A percentile compares a stretch with the other conserved stretches of the same genome.
Evolutionary conservation across 2,329 filamentous ascomycete genomes (phyloP).

Genomic region (Ceratocystiopsis brevicomis): DNA sequence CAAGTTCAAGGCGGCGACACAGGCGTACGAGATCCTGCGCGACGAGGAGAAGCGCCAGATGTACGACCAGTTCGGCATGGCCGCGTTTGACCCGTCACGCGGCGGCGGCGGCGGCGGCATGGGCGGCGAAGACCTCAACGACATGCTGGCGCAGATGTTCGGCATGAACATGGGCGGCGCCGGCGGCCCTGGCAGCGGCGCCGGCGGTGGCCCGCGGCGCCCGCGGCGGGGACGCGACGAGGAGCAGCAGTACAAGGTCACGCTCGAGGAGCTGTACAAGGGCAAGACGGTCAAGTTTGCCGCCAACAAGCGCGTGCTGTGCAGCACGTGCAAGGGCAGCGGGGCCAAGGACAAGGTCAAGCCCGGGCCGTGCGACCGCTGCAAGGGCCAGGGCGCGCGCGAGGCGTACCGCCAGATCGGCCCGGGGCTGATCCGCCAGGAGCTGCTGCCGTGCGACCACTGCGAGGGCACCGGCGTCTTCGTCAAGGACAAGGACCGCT

Average conservation of each 20-base stretch:
- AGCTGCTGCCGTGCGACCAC: slow-evolving; percentile 59
- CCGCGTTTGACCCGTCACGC: slow-evolving; percentile 67
- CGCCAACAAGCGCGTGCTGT: slow-evolving; percentile 85
- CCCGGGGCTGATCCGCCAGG: slow-evolving; percentile 67
- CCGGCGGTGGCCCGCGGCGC: slow-evolving; percentile 26
- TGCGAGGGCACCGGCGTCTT: slow-evolving; percentile 74
- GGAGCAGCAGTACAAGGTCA: slow-evolving; percentile 79
- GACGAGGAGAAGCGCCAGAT: slow-evolving; percentile 85
- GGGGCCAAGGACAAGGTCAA: slow-evolving; percentile 89
- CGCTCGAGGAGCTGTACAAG: slow-evolving; percentile 89
- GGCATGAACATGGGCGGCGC: slow-evolving; percentile 45
- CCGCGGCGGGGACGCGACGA: slow-evolving; percentile 63
- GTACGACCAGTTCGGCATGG: slow-evolving; percentile 92
- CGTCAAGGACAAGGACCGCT: slow-evolving; percentile 91
- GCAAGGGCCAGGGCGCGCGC: slow-evolving; percentile 60
- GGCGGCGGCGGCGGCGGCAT: slow-evolving; percentile 26
- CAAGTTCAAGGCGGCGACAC: slow-evolving; percentile 81
- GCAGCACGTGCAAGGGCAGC: slow-evolving; percentile 66
- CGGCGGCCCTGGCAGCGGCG: slow-evolving; percentile 10
- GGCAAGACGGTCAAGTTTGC: slow-evolving; percentile 96
- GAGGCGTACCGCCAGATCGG: slow-evolving; percentile 68
- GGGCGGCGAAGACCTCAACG: slow-evolving; percentile 67
- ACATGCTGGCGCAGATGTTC: slow-evolving; percentile 88
- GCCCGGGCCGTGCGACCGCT: slow-evolving; percentile 62
- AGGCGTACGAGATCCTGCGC: slow-evolving; percentile 93